phyloP scores from a whole-genome alignment of 2,329 filamentous ascomycete genomes.

The Fonsecaea nubica region DNA sequence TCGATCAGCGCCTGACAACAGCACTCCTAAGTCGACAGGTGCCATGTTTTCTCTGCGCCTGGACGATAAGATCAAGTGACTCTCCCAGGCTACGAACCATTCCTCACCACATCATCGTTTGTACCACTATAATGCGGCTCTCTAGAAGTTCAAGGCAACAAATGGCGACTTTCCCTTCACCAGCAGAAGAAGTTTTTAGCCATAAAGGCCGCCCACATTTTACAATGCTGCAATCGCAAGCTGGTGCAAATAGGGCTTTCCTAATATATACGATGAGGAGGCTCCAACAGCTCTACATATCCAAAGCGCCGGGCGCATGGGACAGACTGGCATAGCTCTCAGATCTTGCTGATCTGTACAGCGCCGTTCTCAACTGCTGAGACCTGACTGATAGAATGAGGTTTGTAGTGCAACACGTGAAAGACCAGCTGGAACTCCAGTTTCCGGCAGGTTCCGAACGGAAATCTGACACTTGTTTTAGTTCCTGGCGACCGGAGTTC shows the following conservation, averaged over 20 bases:
- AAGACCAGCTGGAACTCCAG: neutral
- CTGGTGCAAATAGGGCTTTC: neutral
- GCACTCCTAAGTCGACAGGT: too few relatives aligned
- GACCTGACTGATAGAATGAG: neutral
- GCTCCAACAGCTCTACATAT: neutral
- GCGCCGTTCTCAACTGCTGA: neutral
- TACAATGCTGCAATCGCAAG: neutral
- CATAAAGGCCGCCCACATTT: neutral
- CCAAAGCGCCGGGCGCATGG: neutral
- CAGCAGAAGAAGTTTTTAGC: neutral
- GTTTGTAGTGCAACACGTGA: neutral
- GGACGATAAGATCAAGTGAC: too few relatives aligned
- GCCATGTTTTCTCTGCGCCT: too few relatives aligned
- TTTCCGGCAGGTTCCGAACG: neutral
- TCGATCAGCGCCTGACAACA: too few relatives aligned
- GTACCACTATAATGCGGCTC: neutral
- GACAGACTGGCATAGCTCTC: neutral
- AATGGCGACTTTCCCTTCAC: neutral
- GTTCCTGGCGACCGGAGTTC: constrained; percentile 6
- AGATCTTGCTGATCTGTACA: neutral
- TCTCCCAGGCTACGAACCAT: neutral
- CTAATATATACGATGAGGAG: neutral
- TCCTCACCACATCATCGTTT: neutral
- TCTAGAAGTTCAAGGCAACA: neutral
- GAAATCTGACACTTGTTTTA: neutral